Evolutionary conservation across 2,329 filamentous ascomycete genomes (phyloP).

Genomic region (Mollisia scopiformis): DNA sequence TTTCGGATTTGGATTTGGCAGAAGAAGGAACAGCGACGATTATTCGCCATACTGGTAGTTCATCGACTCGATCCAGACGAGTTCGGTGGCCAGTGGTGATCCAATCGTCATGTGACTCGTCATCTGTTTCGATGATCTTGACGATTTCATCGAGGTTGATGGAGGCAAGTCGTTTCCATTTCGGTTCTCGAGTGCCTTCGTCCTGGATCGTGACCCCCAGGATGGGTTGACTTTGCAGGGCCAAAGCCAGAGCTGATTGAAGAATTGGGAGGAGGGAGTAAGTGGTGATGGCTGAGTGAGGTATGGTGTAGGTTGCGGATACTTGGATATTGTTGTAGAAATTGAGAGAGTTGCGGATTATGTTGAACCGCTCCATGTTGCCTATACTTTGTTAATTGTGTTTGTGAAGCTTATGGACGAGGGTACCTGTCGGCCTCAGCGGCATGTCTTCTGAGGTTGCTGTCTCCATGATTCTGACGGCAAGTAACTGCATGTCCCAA

Average conservation of each 20-base stretch:
- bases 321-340: slow-evolving; percentile 29
- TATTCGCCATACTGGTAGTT: slow-evolving; percentile 23
- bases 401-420: neutral
- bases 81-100: slow-evolving; percentile 14
- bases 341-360: slow-evolving; percentile 22
- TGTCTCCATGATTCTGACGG: neutral
- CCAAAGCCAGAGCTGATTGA: slow-evolving; percentile 14
- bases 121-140: slow-evolving; percentile 17
- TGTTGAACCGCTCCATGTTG: slow-evolving; percentile 25
- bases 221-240: slow-evolving; percentile 21
- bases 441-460: neutral
- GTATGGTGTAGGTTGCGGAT: slow-evolving; percentile 23
- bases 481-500: neutral
- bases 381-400: slow-evolving; percentile 14
- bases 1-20: neutral
- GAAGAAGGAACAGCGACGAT: slow-evolving; percentile 8
- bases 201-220: slow-evolving; percentile 23
- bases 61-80: slow-evolving; percentile 12
- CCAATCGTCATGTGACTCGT: slow-evolving; percentile 13
- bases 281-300: slow-evolving; percentile 6
- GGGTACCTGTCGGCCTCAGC: slow-evolving; percentile 14
- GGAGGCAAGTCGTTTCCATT: slow-evolving; percentile 18
- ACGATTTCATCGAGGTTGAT: slow-evolving; percentile 21
- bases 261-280: slow-evolving; percentile 14
- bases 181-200: slow-evolving; percentile 15